These are phyloP conservation scores for Epichloe elymi DNA, from an alignment of 2,329 filamentous ascomycete species.

Conservation along the genomic window DNA sequence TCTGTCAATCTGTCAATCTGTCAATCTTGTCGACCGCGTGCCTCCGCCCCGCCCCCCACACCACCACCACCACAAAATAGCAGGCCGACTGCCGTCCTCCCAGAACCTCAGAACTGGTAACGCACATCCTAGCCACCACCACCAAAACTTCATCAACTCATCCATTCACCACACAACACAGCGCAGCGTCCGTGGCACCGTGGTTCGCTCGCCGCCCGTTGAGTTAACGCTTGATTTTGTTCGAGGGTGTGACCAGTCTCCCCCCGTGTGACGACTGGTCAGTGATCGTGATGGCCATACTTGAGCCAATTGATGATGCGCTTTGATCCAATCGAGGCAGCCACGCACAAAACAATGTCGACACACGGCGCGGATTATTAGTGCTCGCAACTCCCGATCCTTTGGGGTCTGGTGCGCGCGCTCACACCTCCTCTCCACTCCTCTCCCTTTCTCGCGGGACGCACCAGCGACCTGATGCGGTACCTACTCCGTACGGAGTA, in stretches of 20 bases:
- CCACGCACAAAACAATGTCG: background rate
- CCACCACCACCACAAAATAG: background rate
- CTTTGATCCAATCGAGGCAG: background rate
- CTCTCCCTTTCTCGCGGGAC: background rate
- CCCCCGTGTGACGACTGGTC: background rate
- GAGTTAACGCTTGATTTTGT: too few species aligned
- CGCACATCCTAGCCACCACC: background rate
- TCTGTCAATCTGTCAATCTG: too few species aligned
- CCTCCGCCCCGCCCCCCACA: background rate
- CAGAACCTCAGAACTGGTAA: constrained; percentile 2
- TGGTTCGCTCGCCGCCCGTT: too few species aligned
- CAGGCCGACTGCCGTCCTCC: background rate
- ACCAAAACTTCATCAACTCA: background rate
- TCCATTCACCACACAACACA: background rate
- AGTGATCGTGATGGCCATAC: background rate
- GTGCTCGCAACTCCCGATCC: background rate
- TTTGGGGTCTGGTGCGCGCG: too few species aligned
- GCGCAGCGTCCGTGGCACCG: background rate
- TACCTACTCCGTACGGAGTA: too few species aligned
- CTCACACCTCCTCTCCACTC: too few species aligned
- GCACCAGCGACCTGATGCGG: background rate
- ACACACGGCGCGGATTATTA: background rate
- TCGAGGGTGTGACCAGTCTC: background rate
- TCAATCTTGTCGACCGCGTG: too few species aligned
- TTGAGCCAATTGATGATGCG: background rate